Evolutionary conservation across 1,284 basidiomycete genomes (phyloP).

Genomic region (Austroboletus olivaceoglutinosus): DNA sequence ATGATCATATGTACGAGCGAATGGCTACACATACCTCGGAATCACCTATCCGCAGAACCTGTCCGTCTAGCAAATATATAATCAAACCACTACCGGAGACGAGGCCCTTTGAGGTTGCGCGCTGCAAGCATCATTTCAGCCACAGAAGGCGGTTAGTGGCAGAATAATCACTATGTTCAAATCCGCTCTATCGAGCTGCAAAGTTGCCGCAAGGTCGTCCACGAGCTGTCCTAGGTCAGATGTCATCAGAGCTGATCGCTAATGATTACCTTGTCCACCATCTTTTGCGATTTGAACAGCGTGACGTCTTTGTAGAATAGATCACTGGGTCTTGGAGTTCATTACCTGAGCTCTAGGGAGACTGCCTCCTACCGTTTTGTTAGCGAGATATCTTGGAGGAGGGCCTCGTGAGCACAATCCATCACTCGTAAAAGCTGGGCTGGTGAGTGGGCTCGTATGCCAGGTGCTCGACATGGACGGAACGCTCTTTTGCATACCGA

Average conservation of each 20-base stretch:
- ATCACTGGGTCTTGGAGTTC: conserved; percentile 51
- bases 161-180: conserved; percentile 67
- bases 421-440: conserved; percentile 65
- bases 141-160: background rate
- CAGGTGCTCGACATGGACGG: background rate
- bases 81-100: conserved; percentile 65
- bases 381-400: conserved; percentile 49
- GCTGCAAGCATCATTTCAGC: conserved; percentile 42
- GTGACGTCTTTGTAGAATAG: conserved; percentile 82
- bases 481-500: conserved; percentile 43
- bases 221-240: conserved; percentile 60
- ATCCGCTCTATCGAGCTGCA: conserved; percentile 68
- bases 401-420: conserved; percentile 63
- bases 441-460: conserved; percentile 30
- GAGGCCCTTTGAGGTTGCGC: conserved; percentile 85
- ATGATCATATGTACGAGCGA: background rate
- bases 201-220: conserved; percentile 84
- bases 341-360: background rate
- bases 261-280: conserved; percentile 66
- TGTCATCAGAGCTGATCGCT: background rate
- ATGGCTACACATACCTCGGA: conserved; percentile 46
- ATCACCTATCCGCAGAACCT: conserved; percentile 49
- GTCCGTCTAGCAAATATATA: conserved; percentile 59
- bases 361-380: conserved; percentile 63
- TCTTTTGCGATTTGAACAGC: conserved; percentile 71